phyloP scores from a whole-genome alignment of 768 basidiomycete genomes.

The Epithele typhae region DNA sequence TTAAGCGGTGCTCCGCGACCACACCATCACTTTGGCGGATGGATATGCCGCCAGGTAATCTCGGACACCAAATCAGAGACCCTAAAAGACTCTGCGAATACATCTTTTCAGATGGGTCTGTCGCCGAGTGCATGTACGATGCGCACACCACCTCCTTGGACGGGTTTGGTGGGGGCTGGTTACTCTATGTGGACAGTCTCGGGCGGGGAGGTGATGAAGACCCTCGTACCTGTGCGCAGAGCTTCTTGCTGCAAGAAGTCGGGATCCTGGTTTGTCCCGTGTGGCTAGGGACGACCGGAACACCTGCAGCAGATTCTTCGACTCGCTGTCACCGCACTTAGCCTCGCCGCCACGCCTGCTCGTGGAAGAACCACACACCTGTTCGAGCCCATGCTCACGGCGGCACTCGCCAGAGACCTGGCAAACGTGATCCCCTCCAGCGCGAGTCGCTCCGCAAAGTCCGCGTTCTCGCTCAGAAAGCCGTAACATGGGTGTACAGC shows the following conservation, averaged over 20 bases:
- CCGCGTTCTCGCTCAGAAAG: constrained; percentile 89
- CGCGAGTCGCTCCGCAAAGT: constrained; percentile 71
- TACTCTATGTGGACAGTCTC: constrained; percentile 45
- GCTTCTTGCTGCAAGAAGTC: constrained; percentile 64
- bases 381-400: constrained; percentile 93
- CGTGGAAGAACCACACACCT: constrained; percentile 43
- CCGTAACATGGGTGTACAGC: constrained; percentile 94
- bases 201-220: background rate
- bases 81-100: too few relatives aligned
- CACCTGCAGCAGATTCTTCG: constrained; percentile 86
- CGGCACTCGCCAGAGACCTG: constrained; percentile 84
- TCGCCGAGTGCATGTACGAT: constrained; percentile 62
- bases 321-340: constrained; percentile 52
- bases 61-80: too few relatives aligned
- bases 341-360: background rate
- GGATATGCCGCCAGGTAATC: too few relatives aligned
- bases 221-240: constrained; percentile 53
- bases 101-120: too few relatives aligned
- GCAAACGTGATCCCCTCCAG: constrained; percentile 84
- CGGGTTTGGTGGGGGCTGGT: constrained; percentile 94
- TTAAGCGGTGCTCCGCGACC: too few relatives aligned
- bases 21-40: too few relatives aligned
- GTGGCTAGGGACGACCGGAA: constrained; percentile 91
- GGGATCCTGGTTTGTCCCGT: constrained; percentile 77
- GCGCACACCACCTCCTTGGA: constrained; percentile 94